Evolutionary conservation across 768 basidiomycete species (phyloP).

Genomic region (Leccinum uliginosum): DNA sequence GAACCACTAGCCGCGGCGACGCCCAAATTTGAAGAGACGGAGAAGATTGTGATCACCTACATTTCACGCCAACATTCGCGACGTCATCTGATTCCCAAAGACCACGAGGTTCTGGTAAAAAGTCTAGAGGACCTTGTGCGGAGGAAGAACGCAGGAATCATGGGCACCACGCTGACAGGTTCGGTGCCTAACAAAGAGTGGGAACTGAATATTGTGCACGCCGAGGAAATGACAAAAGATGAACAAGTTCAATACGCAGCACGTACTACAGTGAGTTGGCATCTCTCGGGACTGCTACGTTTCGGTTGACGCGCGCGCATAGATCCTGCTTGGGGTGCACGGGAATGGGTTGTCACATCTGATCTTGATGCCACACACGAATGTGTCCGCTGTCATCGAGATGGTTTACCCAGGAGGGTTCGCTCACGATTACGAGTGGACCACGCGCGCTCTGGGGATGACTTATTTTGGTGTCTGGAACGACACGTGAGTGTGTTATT

Average conservation of each 20-base stretch:
- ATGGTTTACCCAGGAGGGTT: constrained; percentile 80
- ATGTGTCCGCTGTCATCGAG: constrained; percentile 78
- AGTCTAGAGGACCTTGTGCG: constrained; percentile 48
- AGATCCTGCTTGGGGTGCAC: constrained; percentile 72
- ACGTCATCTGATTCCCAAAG: constrained; percentile 48
- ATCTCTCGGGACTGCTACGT: background rate
- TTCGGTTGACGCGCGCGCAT: background rate
- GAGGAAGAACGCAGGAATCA: constrained; percentile 29
- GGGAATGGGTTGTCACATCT: constrained; percentile 83
- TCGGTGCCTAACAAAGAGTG: constrained; percentile 33
- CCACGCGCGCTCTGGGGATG: constrained; percentile 67
- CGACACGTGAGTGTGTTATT: constrained; percentile 49
- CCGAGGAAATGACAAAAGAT: constrained; percentile 68
- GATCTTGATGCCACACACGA: constrained; percentile 77
- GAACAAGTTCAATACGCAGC: constrained; percentile 66
- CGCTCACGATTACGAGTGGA: constrained; percentile 87
- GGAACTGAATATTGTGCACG: constrained; percentile 58
- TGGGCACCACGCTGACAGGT: background rate
- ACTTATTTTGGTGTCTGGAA: constrained; percentile 78
- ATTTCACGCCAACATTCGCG: constrained; percentile 60
- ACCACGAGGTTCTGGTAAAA: constrained; percentile 51
- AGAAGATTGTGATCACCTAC: constrained; percentile 65
- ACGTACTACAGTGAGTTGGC: constrained; percentile 58
- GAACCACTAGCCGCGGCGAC: background rate
- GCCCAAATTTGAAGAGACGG: constrained; percentile 35